phyloP scores from a whole-genome alignment of 2,329 filamentous ascomycete species.

The Fusarium liriodendri region DNA sequence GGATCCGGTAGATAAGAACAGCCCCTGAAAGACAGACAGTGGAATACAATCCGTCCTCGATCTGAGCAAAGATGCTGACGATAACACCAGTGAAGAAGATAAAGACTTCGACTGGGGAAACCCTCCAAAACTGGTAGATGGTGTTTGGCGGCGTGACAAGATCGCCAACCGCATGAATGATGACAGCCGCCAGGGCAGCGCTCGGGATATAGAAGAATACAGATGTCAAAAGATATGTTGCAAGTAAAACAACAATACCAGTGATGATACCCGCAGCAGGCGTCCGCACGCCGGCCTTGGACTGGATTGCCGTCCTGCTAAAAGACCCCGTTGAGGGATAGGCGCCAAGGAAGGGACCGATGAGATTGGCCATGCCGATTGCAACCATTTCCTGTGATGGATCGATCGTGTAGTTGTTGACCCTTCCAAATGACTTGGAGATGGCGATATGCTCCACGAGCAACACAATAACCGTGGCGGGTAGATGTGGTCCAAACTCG shows the following conservation, averaged over 20 bases:
- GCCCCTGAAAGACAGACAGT: constrained; percentile 83
- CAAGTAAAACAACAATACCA: constrained; percentile 84
- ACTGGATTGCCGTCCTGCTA: constrained; percentile 95
- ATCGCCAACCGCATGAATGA: constrained; percentile 95
- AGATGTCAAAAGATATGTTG: constrained; percentile 87
- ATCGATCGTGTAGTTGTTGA: constrained; percentile 97
- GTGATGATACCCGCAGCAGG: constrained; percentile 75
- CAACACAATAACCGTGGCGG: constrained; percentile 90
- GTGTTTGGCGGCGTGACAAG: constrained; percentile 91
- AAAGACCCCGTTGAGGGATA: constrained; percentile 97
- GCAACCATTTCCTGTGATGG: constrained; percentile 96
- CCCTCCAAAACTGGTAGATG: constrained; percentile 94
- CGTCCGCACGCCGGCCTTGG: constrained; percentile 93
- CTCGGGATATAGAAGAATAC: constrained; percentile 96
- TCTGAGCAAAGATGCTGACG: constrained; percentile 87
- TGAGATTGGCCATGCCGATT: constrained; percentile 89
- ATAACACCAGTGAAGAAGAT: constrained; percentile 96
- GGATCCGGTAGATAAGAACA: constrained; percentile 83
- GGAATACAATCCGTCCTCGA: constrained; percentile 93
- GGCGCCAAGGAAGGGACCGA: constrained; percentile 90
- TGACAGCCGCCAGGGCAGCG: constrained; percentile 84
- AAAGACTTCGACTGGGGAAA: constrained; percentile 88
- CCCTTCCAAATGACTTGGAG: constrained; percentile 93
- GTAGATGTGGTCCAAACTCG: constrained; percentile 77
- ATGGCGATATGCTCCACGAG: constrained; percentile 98